Conservation (phyloP, 164 flowering plant species). For the Liquidambar formosana region DNA sequence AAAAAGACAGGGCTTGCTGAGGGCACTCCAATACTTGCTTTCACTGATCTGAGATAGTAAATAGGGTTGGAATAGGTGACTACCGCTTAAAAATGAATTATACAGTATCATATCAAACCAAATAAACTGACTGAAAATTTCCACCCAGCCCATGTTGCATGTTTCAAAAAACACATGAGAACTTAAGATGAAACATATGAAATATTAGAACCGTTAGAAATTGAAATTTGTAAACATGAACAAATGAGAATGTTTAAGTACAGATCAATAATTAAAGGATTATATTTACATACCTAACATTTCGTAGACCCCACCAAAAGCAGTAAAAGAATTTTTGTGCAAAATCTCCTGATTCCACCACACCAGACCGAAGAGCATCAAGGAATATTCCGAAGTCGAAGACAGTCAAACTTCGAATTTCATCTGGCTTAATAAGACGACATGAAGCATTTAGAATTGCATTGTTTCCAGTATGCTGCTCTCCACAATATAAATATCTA, state of each 20-base stretch:
- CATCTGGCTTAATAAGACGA: slow-evolving; percentile 28
- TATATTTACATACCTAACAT: slow-evolving; percentile 58
- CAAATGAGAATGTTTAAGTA: neutral
- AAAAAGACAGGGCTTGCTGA: too few species aligned
- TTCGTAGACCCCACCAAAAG: slow-evolving; percentile 98
- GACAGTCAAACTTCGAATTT: slow-evolving; percentile 14
- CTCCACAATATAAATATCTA: slow-evolving; percentile 43
- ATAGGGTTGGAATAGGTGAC: too few species aligned
- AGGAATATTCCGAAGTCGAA: slow-evolving; percentile 85
- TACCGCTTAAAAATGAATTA: too few species aligned
- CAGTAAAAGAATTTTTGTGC: slow-evolving; percentile 72
- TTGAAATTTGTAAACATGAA: neutral
- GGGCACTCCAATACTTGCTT: too few species aligned
- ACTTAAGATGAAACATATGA: too few species aligned
- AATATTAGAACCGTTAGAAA: too few species aligned
- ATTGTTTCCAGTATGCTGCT: neutral
- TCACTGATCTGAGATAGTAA: too few species aligned
- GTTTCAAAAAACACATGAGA: too few species aligned
- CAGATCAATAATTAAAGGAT: neutral
- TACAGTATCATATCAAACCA: too few species aligned
- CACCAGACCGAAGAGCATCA: slow-evolving; percentile 60
- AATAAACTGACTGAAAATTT: too few species aligned
- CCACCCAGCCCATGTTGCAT: too few species aligned
- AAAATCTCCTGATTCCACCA: slow-evolving; percentile 60
- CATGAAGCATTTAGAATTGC: slow-evolving; percentile 35